These are phyloP conservation scores for Naematelia encephala DNA, from an alignment of 768 basidiomycete species.

Conservation along the genomic window DNA sequence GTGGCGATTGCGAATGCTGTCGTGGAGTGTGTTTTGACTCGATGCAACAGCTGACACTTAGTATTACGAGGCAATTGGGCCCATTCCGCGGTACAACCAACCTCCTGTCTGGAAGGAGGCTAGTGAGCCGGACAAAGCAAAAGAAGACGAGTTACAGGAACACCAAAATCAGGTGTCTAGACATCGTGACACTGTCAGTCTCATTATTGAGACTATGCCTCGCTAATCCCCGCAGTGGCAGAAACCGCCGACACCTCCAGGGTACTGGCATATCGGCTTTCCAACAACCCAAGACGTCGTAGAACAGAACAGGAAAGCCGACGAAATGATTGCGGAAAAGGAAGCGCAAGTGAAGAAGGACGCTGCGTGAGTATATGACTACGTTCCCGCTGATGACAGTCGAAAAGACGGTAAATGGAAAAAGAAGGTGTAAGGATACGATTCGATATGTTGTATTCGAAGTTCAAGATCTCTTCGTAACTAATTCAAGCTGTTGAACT, in stretches of 20 bases:
- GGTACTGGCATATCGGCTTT: slow-evolving; percentile 88
- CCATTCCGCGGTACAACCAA: slow-evolving; percentile 63
- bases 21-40: slow-evolving; percentile 58
- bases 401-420: slow-evolving; percentile 33
- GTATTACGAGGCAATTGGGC: slow-evolving; percentile 77
- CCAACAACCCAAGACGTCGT: slow-evolving; percentile 77
- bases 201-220: background rate
- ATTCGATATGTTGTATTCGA: background rate
- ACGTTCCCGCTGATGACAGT: slow-evolving; percentile 11
- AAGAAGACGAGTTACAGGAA: slow-evolving; percentile 18
- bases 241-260: slow-evolving; percentile 71
- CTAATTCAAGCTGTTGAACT: background rate
- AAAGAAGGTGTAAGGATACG: slow-evolving; percentile 22
- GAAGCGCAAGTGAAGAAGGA: slow-evolving; percentile 61
- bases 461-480: background rate
- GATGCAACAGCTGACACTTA: slow-evolving; percentile 41
- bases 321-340: slow-evolving; percentile 69
- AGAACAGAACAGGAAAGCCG: slow-evolving; percentile 70
- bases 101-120: slow-evolving; percentile 65
- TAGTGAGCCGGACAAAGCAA: slow-evolving; percentile 23
- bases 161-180: slow-evolving; percentile 44
- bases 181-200: slow-evolving; percentile 41
- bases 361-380: slow-evolving; percentile 55
- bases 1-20: slow-evolving; percentile 78
- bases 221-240: slow-evolving; percentile 56